Conservation (phyloP, 495 filamentous ascomycete genomes). For the Neurospora pannonica region DNA sequence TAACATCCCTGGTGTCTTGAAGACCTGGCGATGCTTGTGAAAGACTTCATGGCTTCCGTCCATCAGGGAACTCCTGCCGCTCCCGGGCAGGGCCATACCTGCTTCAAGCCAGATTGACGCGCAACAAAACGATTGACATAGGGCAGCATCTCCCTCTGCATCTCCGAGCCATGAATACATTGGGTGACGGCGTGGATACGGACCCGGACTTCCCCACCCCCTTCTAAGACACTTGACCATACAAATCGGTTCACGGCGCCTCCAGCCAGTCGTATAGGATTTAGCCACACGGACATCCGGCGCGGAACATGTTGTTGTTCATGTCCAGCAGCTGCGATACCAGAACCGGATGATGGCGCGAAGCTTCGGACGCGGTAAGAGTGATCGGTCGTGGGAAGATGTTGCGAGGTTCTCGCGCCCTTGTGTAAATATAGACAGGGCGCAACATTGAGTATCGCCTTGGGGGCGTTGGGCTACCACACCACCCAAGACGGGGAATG, state of each 20-base stretch:
- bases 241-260: neutral
- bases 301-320: neutral
- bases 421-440: neutral
- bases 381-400: neutral
- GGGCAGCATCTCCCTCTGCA: neutral
- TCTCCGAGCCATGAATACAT: neutral
- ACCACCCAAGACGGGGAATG: neutral
- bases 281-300: neutral
- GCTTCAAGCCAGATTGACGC: neutral
- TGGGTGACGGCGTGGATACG: no score
- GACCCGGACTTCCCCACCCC: neutral
- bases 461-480: neutral
- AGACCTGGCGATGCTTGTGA: neutral
- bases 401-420: neutral
- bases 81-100: neutral
- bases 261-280: neutral
- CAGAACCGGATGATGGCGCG: neutral
- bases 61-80: neutral
- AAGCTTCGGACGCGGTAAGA: neutral
- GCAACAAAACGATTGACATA: neutral
- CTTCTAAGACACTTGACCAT: neutral
- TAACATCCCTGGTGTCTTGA: neutral
- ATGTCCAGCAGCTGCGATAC: neutral
- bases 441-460: neutral
- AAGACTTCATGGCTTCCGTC: neutral